phyloP scores from a whole-genome alignment of 1,139 yeast species.

The Taphrina communis region DNA sequence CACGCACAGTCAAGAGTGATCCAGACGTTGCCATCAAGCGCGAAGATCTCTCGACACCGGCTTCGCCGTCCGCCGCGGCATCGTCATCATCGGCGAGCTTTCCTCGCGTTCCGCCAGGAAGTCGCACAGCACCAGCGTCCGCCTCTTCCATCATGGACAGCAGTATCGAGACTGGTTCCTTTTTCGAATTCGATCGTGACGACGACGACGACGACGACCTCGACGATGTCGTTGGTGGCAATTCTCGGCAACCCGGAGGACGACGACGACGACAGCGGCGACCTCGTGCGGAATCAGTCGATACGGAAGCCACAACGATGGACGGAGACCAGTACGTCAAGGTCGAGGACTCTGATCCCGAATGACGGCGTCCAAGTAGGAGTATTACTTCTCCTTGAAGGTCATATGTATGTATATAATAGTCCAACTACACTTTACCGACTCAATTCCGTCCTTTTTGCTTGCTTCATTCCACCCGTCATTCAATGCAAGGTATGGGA shows the following conservation, averaged over 20 bases:
- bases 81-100: background rate
- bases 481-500: too few relatives aligned
- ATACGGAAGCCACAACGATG: slow-evolving; percentile 27
- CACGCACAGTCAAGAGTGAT: background rate
- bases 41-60: background rate
- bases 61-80: background rate
- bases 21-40: background rate
- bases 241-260: too few relatives aligned
- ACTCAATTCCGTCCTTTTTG: too few relatives aligned
- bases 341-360: slow-evolving; percentile 17
- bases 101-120: slow-evolving; percentile 19
- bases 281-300: slow-evolving; percentile 12
- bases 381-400: too few relatives aligned
- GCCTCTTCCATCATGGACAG: slow-evolving; percentile 4
- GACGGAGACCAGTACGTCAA: slow-evolving; percentile 19
- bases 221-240: too few relatives aligned
- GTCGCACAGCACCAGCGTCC: background rate
- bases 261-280: background rate
- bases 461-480: too few relatives aligned
- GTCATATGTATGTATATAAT: too few relatives aligned
- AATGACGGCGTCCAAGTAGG: background rate
- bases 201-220: background rate
- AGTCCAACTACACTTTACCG: too few relatives aligned
- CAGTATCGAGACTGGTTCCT: slow-evolving; percentile 16
- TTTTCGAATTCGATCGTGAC: slow-evolving; percentile 19